A percentile compares a stretch with the other conserved stretches of the same genome.
Evolutionary conservation across 441 rosid species (phyloP).

Genomic region (Isatis lusitanica): DNA sequence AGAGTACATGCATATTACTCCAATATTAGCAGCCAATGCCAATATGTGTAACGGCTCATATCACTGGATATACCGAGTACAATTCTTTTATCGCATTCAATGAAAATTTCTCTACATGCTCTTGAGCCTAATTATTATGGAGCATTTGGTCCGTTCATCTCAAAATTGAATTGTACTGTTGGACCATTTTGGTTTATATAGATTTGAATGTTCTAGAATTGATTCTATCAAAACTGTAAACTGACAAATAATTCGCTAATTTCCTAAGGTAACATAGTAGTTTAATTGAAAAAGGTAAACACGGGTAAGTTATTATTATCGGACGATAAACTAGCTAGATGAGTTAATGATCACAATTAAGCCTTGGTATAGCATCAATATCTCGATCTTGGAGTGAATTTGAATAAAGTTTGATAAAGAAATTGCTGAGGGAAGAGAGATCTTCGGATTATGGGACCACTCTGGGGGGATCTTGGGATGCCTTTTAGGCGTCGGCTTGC

Average conservation of each 20-base stretch:
- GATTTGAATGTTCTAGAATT: too few species aligned
- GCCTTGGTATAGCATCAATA: neutral
- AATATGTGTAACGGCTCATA: neutral
- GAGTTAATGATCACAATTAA: neutral
- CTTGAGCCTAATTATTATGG: too few species aligned
- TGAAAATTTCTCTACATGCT: neutral
- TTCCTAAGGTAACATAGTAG: neutral
- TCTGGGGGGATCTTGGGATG: conserved; percentile 13
- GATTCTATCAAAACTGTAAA: too few species aligned
- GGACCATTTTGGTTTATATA: too few species aligned
- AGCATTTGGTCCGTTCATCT: too few species aligned
- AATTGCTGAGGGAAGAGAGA: conserved; percentile 10
- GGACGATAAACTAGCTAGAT: neutral
- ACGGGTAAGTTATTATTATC: neutral
- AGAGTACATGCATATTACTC: neutral
- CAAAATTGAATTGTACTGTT: too few species aligned
- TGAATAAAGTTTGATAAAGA: neutral
- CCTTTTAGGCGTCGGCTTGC: conserved; percentile 30
- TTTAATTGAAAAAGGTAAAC: neutral
- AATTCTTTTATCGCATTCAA: neutral
- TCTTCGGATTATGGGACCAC: conserved; percentile 32
- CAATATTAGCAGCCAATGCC: neutral
- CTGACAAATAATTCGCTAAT: neutral
- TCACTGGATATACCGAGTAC: neutral
- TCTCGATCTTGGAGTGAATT: neutral